These are phyloP conservation scores for Balansia obtecta DNA, from an alignment of 2,329 filamentous ascomycete species.

Conservation along the genomic window DNA sequence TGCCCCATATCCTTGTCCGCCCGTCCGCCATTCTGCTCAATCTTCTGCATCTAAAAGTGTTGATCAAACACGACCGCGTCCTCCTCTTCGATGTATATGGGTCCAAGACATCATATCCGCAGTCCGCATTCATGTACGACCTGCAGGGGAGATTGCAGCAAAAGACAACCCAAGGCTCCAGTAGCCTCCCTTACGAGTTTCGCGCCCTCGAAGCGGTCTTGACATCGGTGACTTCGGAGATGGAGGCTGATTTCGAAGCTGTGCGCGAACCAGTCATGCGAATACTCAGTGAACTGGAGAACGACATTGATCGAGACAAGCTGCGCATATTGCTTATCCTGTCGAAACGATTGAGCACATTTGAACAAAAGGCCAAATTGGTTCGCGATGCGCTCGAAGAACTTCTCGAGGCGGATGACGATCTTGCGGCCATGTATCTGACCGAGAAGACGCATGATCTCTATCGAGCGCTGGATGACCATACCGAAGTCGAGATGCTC, in stretches of 20 bases:
- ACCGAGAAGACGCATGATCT: conserved; percentile 74
- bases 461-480: conserved; percentile 66
- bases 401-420: conserved; percentile 89
- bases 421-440: conserved; percentile 88
- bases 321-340: conserved; percentile 81
- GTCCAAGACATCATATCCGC: conserved; percentile 85
- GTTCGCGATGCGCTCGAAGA: conserved; percentile 94
- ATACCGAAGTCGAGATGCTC: conserved; percentile 94
- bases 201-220: conserved; percentile 89
- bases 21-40: conserved; percentile 91
- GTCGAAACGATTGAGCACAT: conserved; percentile 90
- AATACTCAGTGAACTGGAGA: conserved; percentile 80
- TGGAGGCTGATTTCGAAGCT: conserved; percentile 90
- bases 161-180: conserved; percentile 44
- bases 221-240: conserved; percentile 80
- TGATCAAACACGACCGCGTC: conserved; percentile 90
- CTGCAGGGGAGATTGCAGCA: conserved; percentile 85
- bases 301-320: conserved; percentile 93
- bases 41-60: conserved; percentile 84
- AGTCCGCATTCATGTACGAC: conserved; percentile 97
- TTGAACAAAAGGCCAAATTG: conserved; percentile 91
- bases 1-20: conserved; percentile 90
- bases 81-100: conserved; percentile 95
- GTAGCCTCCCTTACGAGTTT: conserved; percentile 82
- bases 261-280: conserved; percentile 86